phyloP scores from a whole-genome alignment of 495 filamentous ascomycete genomes.

The Pyronema omphalodes region DNA sequence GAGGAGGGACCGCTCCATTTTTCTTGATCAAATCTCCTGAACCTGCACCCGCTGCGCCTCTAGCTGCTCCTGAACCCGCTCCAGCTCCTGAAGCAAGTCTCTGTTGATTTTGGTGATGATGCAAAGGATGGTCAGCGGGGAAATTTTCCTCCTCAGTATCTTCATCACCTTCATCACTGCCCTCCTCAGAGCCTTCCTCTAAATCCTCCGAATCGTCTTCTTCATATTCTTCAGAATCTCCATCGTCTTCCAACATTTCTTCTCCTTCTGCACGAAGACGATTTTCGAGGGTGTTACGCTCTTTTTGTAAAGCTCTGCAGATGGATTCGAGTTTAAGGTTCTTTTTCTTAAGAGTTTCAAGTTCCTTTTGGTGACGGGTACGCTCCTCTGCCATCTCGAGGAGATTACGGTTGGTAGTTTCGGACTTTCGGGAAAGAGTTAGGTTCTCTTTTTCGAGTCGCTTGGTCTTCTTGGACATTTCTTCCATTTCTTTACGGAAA shows the following conservation, averaged over 20 bases:
- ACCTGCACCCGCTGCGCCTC: conserved; percentile 7
- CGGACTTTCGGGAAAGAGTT: conserved; percentile 76
- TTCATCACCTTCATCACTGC: conserved; percentile 17
- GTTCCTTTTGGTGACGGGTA: conserved; percentile 57
- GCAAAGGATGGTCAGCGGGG: neutral
- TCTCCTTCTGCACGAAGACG: conserved; percentile 32
- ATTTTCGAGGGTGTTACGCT: conserved; percentile 20
- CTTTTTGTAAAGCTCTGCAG: conserved; percentile 22
- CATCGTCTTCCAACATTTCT: conserved; percentile 31
- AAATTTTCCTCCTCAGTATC: conserved; percentile 15
- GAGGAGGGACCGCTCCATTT: conserved; percentile 4
- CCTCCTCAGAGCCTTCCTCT: conserved; percentile 34
- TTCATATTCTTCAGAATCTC: conserved; percentile 65
- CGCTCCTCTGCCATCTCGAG: conserved; percentile 96
- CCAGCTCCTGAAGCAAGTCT: neutral
- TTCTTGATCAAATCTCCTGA: conserved; percentile 3
- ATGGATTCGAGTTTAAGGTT: conserved; percentile 83
- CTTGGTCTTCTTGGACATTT: conserved; percentile 99
- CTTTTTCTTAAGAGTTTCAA: conserved; percentile 68
- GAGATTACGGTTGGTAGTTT: conserved; percentile 85
- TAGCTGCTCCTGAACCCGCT: conserved; percentile 10
- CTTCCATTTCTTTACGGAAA: conserved; percentile 98
- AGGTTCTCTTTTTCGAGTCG: conserved; percentile 93
- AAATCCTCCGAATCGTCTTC: conserved; percentile 52
- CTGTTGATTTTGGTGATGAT: too few relatives aligned